These are phyloP conservation scores for Solanum clarkiae DNA, from an alignment of 257 asterid genomes.

Conservation along the genomic window DNA sequence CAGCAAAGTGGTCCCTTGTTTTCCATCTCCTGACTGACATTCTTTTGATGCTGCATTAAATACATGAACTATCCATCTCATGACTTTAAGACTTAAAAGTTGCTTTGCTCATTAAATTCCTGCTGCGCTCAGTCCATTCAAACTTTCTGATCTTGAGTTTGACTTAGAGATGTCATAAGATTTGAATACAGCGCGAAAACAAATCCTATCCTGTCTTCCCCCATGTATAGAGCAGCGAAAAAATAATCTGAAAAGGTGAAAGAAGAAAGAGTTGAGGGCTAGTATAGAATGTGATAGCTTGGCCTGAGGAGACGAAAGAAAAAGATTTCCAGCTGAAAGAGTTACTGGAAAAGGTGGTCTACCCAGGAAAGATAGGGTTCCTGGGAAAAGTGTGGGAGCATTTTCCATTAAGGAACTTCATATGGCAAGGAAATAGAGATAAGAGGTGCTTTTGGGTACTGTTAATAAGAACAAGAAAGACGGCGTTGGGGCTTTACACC, in stretches of 20 bases:
- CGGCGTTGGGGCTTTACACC: background rate
- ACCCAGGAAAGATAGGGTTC: background rate
- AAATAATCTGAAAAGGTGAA: too few species aligned
- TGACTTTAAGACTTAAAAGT: background rate
- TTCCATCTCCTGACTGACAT: background rate
- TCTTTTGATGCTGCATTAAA: background rate
- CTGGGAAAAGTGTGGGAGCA: background rate
- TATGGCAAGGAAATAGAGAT: background rate
- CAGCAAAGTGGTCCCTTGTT: background rate
- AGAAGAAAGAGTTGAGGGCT: background rate
- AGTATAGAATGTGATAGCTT: background rate
- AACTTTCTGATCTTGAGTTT: background rate
- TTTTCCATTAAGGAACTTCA: background rate
- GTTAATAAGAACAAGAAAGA: background rate
- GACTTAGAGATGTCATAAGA: background rate
- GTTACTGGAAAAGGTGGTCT: background rate
- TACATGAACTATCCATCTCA: background rate
- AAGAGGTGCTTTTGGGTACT: background rate
- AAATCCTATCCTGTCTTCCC: background rate
- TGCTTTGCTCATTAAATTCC: background rate
- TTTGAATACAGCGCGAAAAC: background rate
- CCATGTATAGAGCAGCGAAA: background rate
- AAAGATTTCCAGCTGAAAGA: background rate
- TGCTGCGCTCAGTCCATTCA: background rate
- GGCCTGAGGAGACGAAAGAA: background rate